Evolutionary conservation across 352 stramenopile genomes (phyloP).

Genomic region (Pythium myriotylum): DNA sequence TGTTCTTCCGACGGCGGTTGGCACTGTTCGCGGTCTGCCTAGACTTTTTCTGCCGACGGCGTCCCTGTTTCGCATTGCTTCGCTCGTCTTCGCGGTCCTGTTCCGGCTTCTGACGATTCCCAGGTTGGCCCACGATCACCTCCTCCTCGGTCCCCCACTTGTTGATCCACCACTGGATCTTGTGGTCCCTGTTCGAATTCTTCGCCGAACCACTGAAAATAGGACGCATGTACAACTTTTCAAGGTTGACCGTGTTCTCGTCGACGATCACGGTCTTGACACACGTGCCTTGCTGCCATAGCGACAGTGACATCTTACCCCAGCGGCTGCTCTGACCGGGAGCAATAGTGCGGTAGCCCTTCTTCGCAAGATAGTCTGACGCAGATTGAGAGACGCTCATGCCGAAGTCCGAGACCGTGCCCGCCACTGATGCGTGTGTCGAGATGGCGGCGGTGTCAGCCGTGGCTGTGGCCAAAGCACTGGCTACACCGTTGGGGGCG

Average conservation of each 20-base stretch:
- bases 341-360: conserved; percentile 38
- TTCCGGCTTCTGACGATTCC: no score
- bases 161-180: conserved; percentile 55
- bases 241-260: conserved; percentile 38
- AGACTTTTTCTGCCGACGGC: no score
- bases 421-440: conserved; percentile 20
- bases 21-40: no score
- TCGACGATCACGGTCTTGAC: conserved; percentile 42
- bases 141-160: conserved; percentile 41
- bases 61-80: no score
- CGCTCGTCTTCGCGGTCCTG: no score
- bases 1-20: no score
- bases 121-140: conserved; percentile 26
- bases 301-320: conserved; percentile 45
- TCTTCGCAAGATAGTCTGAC: conserved; percentile 35
- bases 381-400: conserved; percentile 37
- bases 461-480: conserved; percentile 14
- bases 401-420: conserved; percentile 37
- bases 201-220: conserved; percentile 56
- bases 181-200: conserved; percentile 46
- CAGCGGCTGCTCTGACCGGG: conserved; percentile 33
- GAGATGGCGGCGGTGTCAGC: conserved; percentile 7
- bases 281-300: conserved; percentile 56
- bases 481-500: conserved; percentile 7
- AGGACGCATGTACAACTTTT: conserved; percentile 56